phyloP scores from a whole-genome alignment of 2,329 filamentous ascomycete species.

The Onygena corvina region DNA sequence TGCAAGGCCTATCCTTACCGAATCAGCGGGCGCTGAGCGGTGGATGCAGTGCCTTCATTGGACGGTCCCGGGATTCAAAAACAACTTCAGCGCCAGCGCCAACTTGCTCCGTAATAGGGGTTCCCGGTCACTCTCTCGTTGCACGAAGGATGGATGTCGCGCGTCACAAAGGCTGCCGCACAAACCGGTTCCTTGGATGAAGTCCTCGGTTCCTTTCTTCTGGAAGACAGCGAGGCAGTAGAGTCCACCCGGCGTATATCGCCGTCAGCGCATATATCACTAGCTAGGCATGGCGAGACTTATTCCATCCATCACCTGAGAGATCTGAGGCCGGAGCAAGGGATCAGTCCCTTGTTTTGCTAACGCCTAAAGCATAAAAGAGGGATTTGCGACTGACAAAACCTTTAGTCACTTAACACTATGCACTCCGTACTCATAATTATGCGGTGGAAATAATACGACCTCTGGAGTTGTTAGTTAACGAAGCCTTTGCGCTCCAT shows the following conservation, averaged over 20 bases:
- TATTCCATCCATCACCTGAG: background rate
- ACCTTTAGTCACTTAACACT: background rate
- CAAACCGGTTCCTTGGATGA: background rate
- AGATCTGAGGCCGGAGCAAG: background rate
- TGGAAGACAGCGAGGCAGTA: background rate
- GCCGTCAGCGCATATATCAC: no score
- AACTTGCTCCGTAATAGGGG: no score
- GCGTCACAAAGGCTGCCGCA: background rate
- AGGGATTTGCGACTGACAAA: background rate
- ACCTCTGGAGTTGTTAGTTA: no score
- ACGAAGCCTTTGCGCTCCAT: no score
- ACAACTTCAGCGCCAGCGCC: no score
- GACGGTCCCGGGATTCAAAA: background rate
- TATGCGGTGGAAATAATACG: no score
- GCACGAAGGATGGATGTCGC: background rate
- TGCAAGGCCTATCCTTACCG: conserved; percentile 4
- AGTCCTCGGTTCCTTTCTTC: background rate
- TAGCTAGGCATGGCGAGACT: no score
- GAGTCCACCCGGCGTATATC: no score
- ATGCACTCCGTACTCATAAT: no score
- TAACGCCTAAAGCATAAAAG: background rate
- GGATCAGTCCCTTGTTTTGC: background rate
- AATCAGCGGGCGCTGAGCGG: background rate
- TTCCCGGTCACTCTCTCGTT: no score
- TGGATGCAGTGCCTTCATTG: background rate